These are phyloP conservation scores for Neophaeococcomyces aloes DNA, from an alignment of 2,329 filamentous ascomycete species.

Conservation along the genomic window DNA sequence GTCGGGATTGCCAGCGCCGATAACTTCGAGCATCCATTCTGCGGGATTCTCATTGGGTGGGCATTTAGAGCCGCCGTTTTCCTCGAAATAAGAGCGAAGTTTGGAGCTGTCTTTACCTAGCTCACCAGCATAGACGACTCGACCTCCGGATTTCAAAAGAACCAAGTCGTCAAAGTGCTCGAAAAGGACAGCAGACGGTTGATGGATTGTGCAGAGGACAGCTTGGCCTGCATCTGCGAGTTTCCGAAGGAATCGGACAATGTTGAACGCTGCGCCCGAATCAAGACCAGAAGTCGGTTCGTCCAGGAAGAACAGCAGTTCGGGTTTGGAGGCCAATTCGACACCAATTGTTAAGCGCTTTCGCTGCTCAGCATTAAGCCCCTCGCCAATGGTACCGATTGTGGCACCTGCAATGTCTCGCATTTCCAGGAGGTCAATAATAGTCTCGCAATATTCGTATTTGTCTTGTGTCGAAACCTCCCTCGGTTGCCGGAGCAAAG, in stretches of 20 bases:
- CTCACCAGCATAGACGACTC: constrained; percentile 79
- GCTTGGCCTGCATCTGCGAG: constrained; percentile 66
- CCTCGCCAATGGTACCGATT: constrained; percentile 49
- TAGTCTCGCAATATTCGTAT: constrained; percentile 56
- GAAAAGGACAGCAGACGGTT: constrained; percentile 76
- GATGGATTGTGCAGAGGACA: constrained; percentile 83
- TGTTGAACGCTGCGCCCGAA: constrained; percentile 55
- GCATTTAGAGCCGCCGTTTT: constrained; percentile 51
- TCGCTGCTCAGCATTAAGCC: constrained; percentile 55
- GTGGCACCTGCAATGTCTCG: constrained; percentile 54
- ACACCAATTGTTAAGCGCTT: constrained; percentile 56
- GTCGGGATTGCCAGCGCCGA: constrained; percentile 54
- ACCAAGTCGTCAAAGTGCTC: constrained; percentile 79
- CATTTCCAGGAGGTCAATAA: constrained; percentile 61
- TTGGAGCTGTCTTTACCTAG: constrained; percentile 63
- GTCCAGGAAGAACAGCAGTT: constrained; percentile 52
- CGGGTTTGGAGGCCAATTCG: constrained; percentile 52
- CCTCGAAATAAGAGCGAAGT: constrained; percentile 51
- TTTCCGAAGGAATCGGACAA: constrained; percentile 51
- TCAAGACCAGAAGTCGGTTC: constrained; percentile 59
- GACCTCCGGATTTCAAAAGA: constrained; percentile 65
- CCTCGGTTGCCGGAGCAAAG: constrained; percentile 51
- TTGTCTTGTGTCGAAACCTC: constrained; percentile 52
- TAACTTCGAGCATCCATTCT: constrained; percentile 39
- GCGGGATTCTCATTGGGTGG: constrained; percentile 44